These are phyloP conservation scores for Hanseniaspora nectarophila DNA, from an alignment of 805 yeast genomes.

Conservation along the genomic window DNA sequence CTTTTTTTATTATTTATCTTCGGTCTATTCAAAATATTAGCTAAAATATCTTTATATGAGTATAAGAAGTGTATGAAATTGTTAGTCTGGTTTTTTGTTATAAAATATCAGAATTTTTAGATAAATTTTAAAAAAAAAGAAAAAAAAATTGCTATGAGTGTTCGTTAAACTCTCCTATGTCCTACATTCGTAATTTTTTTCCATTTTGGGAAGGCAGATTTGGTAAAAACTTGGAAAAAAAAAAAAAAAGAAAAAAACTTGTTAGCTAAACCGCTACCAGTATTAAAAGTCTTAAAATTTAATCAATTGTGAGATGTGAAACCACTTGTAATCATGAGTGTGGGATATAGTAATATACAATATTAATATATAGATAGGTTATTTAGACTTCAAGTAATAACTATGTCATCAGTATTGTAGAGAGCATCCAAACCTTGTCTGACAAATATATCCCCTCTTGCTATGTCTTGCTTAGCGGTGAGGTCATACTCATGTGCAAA, in stretches of 20 bases:
- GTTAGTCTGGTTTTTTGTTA: not conserved
- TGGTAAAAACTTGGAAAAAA: not conserved
- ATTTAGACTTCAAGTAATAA: no score
- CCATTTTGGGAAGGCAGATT: not conserved
- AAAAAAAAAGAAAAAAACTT: not conserved
- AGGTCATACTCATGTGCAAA: not conserved
- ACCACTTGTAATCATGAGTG: not conserved
- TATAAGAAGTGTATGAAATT: no score
- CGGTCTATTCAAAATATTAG: no score
- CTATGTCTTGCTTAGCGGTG: not conserved
- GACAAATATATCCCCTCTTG: not conserved
- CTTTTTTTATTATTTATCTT: no score
- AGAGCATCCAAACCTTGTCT: not conserved
- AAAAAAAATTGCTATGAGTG: no score
- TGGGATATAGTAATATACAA: no score
- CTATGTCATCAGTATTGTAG: not conserved
- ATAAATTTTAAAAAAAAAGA: not conserved
- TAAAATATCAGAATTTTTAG: not conserved
- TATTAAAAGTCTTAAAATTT: not conserved
- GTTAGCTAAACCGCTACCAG: not conserved
- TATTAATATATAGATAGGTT: not conserved
- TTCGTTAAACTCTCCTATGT: no score
- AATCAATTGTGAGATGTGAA: not conserved
- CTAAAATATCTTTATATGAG: not conserved
- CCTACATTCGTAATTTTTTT: not conserved